Evolutionary conservation across 2,329 filamentous ascomycete species (phyloP), one percentile per base, ranked within the genome.

Genomic region (Cercospora sp.): DNA sequence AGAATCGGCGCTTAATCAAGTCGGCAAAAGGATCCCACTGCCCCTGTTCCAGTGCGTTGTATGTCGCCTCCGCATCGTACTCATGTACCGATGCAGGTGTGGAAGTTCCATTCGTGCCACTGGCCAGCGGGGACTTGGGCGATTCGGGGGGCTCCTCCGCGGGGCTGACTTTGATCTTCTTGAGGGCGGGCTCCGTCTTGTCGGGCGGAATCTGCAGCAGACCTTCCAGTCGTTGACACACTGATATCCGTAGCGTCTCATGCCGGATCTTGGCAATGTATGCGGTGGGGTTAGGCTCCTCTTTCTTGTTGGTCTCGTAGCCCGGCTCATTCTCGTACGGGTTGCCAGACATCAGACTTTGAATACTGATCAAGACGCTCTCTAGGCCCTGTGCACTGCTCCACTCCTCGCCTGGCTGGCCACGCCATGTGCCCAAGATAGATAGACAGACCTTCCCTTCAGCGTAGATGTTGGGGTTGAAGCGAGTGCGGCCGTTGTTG

Each of bases 381-480:
- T 98, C 95, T 1, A 99, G 84, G 6, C 95, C 94, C 79, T 98
- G 95, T 0, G 94, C 95, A 16, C 94, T 93, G 16, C 94, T 97
- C 95, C 95, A 99, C 78, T 97, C 90, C 79, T 98, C 95, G 65
- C 94, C 93, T 16, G 88, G 86, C 76, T 97, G 91, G 30, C 94
- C 94, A 60, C 91, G 87, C 95, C 95, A 99, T 78, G 95, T 99
- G 67, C 94, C 96, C 42, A 74, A 64, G 18, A 77, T 73, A 33
- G 80, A 96, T 88, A 99, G 80, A 82, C 95, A 99, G 66, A 99
- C 94, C 81, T 94, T 96, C 60, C 95, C 95, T 60, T 83, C 88
- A 1, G 93, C 86, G 78, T 99, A 99, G 69, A 99, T 97, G 77
- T 99, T 99, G 3, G 95, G 95, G 76, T 97, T 97, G 84, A 98